Conservation (phyloP, 2,329 filamentous ascomycete species). For the Ceratocystis colombiana region DNA sequence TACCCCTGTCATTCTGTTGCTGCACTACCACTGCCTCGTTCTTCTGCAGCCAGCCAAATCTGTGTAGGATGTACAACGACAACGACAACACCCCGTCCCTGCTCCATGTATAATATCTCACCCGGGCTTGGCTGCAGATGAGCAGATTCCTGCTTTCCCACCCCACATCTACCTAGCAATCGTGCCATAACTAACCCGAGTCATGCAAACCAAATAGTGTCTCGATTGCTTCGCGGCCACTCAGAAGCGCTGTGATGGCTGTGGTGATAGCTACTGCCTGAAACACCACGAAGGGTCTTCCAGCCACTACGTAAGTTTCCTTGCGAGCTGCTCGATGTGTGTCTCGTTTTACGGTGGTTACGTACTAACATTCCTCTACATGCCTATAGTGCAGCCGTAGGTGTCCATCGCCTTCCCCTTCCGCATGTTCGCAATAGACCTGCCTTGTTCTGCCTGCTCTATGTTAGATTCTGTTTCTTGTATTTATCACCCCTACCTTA, state of each 20-base stretch:
- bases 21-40: background rate
- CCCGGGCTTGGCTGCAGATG: constrained; percentile 4
- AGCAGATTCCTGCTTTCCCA: background rate
- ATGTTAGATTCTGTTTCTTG: background rate
- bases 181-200: constrained; percentile 12
- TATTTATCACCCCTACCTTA: constrained; percentile 8
- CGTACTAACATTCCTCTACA: background rate
- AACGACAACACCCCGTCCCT: background rate
- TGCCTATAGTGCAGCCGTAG: background rate
- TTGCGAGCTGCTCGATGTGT: background rate
- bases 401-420: constrained; percentile 7
- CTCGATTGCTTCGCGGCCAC: constrained; percentile 61
- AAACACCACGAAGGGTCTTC: constrained; percentile 76
- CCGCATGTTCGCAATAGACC: constrained; percentile 2
- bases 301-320: constrained; percentile 43
- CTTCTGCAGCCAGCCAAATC: background rate
- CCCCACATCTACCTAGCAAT: constrained; percentile 1
- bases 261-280: constrained; percentile 71
- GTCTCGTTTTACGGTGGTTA: background rate
- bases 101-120: background rate
- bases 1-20: background rate
- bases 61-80: background rate
- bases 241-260: constrained; percentile 61
- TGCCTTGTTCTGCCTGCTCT: background rate
- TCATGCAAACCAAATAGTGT: constrained; percentile 45